Percentiles rank a stretch among this genome's conserved stretches.
phyloP scores from a whole-genome alignment of 306 rosid species.

The Sophora flavescens region DNA sequence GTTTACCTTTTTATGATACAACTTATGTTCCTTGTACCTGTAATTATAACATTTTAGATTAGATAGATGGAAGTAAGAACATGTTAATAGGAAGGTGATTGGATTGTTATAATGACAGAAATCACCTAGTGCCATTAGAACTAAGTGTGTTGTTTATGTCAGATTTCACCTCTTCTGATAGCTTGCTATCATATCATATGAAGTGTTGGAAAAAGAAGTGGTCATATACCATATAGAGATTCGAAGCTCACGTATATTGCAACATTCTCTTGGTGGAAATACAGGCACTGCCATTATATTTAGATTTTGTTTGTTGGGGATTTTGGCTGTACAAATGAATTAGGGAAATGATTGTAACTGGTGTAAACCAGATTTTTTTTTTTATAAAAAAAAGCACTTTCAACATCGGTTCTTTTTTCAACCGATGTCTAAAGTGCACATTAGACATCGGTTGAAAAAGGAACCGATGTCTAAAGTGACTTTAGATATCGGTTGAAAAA shows the following conservation, averaged over 20 bases:
- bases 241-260: conserved; percentile 98
- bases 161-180: conserved; percentile 26
- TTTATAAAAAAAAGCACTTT: too few relatives aligned
- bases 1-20: neutral
- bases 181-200: conserved; percentile 33
- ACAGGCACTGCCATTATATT: conserved; percentile 97
- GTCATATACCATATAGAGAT: conserved; percentile 96
- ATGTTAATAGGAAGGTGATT: conserved; percentile 17
- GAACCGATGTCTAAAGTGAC: too few relatives aligned
- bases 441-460: too few relatives aligned
- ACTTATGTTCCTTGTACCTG: neutral
- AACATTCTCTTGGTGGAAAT: conserved; percentile 98
- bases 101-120: conserved; percentile 15
- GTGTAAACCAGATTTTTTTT: too few relatives aligned
- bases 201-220: conserved; percentile 94
- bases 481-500: too few relatives aligned
- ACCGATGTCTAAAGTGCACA: too few relatives aligned
- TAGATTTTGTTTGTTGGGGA: too few relatives aligned
- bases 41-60: neutral
- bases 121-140: conserved; percentile 2
- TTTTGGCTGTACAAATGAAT: too few relatives aligned
- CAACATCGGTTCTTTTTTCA: too few relatives aligned
- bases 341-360: too few relatives aligned
- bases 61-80: conserved; percentile 3
- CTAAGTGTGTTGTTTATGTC: neutral